Conservation (phyloP, 352 stramenopile genomes). For the Pythium oligandrum region DNA sequence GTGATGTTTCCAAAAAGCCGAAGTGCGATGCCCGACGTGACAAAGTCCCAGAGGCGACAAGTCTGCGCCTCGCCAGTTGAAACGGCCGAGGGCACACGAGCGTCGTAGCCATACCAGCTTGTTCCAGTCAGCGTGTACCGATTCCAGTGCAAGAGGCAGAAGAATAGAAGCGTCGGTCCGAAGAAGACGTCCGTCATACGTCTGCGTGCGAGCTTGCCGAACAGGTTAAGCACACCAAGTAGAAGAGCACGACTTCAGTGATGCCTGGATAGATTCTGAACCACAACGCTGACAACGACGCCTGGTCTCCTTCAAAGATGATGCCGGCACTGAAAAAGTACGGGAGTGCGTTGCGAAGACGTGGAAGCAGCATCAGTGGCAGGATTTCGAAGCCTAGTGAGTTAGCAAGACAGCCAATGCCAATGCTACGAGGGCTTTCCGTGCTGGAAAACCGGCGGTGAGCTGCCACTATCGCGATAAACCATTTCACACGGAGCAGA, state of each 20-base stretch:
- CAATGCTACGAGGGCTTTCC: too few relatives aligned
- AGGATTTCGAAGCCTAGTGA: constrained; percentile 16
- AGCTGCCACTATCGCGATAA: constrained; percentile 14
- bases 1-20: constrained; percentile 12
- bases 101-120: too few relatives aligned
- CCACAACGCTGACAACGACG: constrained; percentile 16
- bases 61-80: constrained; percentile 2
- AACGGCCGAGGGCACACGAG: too few relatives aligned
- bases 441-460: background rate
- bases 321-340: constrained; percentile 20
- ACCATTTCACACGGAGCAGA: constrained; percentile 31
- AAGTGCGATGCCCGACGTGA: constrained; percentile 12
- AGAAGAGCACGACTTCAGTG: constrained; percentile 17
- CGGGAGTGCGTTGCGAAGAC: constrained; percentile 14
- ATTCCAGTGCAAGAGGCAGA: constrained; percentile 19
- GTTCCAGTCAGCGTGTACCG: constrained; percentile 1
- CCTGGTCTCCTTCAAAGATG: constrained; percentile 19
- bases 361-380: constrained; percentile 13
- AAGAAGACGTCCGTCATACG: constrained; percentile 21
- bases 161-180: constrained; percentile 13
- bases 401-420: background rate
- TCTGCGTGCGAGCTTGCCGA: constrained; percentile 9
- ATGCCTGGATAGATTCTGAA: constrained; percentile 24
- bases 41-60: constrained; percentile 2
- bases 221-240: constrained; percentile 20